A percentile compares a stretch with the other conserved stretches of the same genome.
phyloP scores from a whole-genome alignment of 1,284 basidiomycete genomes.

The Ustilago cynodontis region DNA sequence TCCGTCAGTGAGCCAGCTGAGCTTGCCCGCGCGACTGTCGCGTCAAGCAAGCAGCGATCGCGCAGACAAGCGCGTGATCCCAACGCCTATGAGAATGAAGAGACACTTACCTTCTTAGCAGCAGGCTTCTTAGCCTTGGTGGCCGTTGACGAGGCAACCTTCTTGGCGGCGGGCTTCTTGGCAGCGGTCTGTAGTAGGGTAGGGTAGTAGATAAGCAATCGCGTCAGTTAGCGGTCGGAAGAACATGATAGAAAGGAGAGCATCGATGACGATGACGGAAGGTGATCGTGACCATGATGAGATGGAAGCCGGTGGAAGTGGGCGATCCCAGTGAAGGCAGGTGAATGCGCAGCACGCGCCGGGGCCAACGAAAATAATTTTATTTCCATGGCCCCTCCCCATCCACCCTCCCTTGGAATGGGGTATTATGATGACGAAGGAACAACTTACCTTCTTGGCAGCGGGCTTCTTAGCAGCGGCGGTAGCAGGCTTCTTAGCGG shows the following conservation, averaged over 20 bases:
- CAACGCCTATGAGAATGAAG: constrained; percentile 7
- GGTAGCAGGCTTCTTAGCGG: constrained; percentile 65
- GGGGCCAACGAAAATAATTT: constrained; percentile 26
- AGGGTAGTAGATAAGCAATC: not conserved
- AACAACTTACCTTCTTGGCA: constrained; percentile 53
- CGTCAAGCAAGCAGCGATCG: constrained; percentile 10
- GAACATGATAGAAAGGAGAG: not conserved
- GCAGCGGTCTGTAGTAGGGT: constrained; percentile 30
- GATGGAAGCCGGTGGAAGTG: constrained; percentile 12
- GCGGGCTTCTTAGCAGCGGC: constrained; percentile 61
- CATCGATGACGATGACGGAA: constrained; percentile 1
- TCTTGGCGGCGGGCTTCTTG: constrained; percentile 59
- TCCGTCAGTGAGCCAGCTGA: constrained; percentile 6
- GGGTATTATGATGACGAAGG: constrained; percentile 7
- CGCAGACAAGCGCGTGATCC: constrained; percentile 11
- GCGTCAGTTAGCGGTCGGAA: not conserved
- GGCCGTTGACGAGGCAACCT: constrained; percentile 55
- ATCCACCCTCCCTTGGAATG: constrained; percentile 15
- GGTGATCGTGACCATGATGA: constrained; percentile 3
- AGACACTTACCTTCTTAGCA: constrained; percentile 60
- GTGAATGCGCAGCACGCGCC: constrained; percentile 26
- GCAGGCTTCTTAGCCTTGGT: constrained; percentile 67
- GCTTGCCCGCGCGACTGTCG: constrained; percentile 3
- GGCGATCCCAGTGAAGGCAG: constrained; percentile 6
- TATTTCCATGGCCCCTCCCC: constrained; percentile 16